Evolutionary conservation across 345 rosid species (phyloP), one percentile per base, ranked within the genome.

Genomic region (Lepidium sativum): DNA sequence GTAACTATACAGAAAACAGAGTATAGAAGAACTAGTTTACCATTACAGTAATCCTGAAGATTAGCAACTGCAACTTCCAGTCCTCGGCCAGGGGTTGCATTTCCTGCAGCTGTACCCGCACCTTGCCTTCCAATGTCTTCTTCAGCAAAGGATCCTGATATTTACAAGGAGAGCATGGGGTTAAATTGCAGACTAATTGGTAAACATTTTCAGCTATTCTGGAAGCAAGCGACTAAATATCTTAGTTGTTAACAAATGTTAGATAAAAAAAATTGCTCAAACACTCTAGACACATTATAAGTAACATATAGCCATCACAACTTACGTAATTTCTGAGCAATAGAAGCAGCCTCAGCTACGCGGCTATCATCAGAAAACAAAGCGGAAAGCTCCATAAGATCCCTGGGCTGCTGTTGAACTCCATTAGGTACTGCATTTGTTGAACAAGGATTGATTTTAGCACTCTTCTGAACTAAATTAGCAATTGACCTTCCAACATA

Each of bases 31-130:
- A 47, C 21, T 31, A 54, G 59, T 55, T 15, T 91, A 94, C 99
- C 99, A 72, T 94, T 94, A 87, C 99, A 94, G 79, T 94, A 91
- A 62, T 94, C 99, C 78, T 94, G 99, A 79, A 94, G 99, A 80
- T 94, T 94, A 75, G 89, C 89, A 64, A 94, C 97, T 9, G 99
- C 99, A 80, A 83, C 95, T 82, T 94, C 99, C 73, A 94, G 78
- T 51, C 97, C 99, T 78, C 96, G 81, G 78, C 97, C 92, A 64
- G 97, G 84, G 54, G 91, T 74, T 70, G 91, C 95, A 79, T 84
- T 88, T 72, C 95, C 97, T 71, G 82, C 77, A 66, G 80, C 84
- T 16, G 89, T 73, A 55, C 83, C 74, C 14, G 75, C 82, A 55
- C 84, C 88, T 78, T 88, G 98, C 65, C 96, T 79, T 78, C 91